Conservation (phyloP, 129 eudicot genomes). For the Solidago caesia region DNA sequence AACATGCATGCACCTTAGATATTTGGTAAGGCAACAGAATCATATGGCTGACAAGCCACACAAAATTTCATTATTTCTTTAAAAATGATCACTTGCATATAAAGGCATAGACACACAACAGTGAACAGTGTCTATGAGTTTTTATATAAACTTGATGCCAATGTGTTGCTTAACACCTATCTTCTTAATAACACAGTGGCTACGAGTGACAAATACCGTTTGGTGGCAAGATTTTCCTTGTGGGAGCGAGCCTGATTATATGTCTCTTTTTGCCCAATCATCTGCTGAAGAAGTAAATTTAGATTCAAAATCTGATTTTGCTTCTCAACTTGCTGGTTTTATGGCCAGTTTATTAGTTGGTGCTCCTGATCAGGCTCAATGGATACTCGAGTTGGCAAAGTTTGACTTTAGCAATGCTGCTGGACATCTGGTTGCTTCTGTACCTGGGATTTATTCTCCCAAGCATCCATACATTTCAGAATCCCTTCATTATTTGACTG, state of each 20-base stretch:
- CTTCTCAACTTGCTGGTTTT: conserved; percentile 89
- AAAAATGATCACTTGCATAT: no score
- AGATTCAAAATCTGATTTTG: conserved; percentile 65
- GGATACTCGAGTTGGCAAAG: conserved; percentile 73
- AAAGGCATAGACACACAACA: conserved; percentile 4
- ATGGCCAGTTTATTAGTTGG: conserved; percentile 70
- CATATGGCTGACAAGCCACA: background rate
- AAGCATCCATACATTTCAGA: conserved; percentile 45
- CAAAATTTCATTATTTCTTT: background rate
- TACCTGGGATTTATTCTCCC: conserved; percentile 76
- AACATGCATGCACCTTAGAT: background rate
- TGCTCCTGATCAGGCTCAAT: conserved; percentile 69
- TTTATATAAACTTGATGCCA: background rate
- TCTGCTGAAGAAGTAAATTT: conserved; percentile 39
- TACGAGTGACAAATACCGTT: conserved; percentile 67
- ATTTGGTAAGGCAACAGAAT: background rate
- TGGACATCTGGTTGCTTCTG: conserved; percentile 81
- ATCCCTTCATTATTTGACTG: conserved; percentile 39
- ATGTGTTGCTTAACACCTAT: conserved; percentile 5
- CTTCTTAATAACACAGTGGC: conserved; percentile 62
- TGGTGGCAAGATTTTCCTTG: conserved; percentile 97
- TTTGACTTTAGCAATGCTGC: conserved; percentile 68
- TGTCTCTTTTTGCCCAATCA: conserved; percentile 52
- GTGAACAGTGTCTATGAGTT: background rate
- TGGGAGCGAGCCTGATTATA: conserved; percentile 42